A percentile compares a stretch with the other conserved stretches of the same genome.
Evolutionary conservation across 176 grass and related monocot species (phyloP).

Genomic region (Zizania latifolia): DNA sequence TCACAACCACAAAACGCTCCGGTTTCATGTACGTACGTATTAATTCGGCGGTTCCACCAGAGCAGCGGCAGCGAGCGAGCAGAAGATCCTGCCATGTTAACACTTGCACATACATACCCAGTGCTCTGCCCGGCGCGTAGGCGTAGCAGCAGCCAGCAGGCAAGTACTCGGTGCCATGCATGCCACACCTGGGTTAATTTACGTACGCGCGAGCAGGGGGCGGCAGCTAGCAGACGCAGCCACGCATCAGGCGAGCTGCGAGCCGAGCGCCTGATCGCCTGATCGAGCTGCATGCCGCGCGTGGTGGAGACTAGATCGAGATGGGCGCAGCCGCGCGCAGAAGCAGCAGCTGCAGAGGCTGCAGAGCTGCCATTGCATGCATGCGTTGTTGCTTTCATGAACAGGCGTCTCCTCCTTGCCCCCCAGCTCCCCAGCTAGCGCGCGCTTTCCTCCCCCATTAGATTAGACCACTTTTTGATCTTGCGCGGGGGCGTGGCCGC

Average conservation of each 20-base stretch:
- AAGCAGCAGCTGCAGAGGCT: neutral
- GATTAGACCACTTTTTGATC: neutral
- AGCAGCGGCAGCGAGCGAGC: neutral
- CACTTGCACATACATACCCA: neutral
- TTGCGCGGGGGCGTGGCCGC: neutral
- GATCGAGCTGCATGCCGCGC: too few species aligned
- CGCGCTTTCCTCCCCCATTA: neutral
- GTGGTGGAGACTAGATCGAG: neutral
- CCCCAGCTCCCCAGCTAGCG: neutral
- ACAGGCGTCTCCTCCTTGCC: neutral
- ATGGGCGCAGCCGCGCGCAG: neutral
- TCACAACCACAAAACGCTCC: neutral
- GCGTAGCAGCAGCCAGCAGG: neutral
- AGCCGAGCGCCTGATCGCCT: too few species aligned
- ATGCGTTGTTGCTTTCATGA: constrained; percentile 32
- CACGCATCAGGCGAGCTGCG: too few species aligned
- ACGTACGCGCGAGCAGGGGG: neutral
- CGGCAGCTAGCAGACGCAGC: too few species aligned
- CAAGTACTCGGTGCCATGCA: neutral
- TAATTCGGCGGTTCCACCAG: neutral
- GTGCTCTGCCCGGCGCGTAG: neutral
- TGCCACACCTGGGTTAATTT: neutral
- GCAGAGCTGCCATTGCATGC: neutral
- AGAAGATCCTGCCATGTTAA: neutral
- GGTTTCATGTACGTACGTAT: neutral